These are phyloP conservation scores for Spencermartinsiella europaea DNA, from an alignment of 805 yeast species.

Conservation along the genomic window DNA sequence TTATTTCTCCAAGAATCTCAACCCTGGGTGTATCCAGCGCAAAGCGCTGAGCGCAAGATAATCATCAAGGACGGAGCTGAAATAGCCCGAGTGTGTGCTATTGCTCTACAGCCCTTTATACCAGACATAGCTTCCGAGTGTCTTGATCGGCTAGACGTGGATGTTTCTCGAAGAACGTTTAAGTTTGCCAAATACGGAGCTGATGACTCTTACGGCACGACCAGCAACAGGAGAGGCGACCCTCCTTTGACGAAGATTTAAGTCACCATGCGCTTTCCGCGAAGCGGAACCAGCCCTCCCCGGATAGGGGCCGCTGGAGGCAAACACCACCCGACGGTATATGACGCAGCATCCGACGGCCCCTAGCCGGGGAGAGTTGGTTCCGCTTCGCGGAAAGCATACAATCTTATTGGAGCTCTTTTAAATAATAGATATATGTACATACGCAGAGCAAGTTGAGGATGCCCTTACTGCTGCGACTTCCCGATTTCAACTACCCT, in stretches of 20 bases:
- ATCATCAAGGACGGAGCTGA: constrained; percentile 67
- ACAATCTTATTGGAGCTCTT: too few species aligned
- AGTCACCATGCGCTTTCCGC: too few species aligned
- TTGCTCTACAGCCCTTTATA: constrained; percentile 65
- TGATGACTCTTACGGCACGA: constrained; percentile 57
- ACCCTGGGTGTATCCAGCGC: constrained; percentile 60
- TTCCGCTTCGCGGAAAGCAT: too few species aligned
- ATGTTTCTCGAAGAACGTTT: constrained; percentile 36
- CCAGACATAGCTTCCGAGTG: constrained; percentile 57
- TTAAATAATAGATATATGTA: not conserved
- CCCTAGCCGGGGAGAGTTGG: too few species aligned
- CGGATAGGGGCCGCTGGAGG: too few species aligned
- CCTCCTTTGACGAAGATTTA: constrained; percentile 36
- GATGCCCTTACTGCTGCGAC: not conserved
- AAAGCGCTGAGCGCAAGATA: constrained; percentile 35
- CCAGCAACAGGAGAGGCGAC: constrained; percentile 48
- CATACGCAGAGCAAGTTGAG: too few species aligned
- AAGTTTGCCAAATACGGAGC: constrained; percentile 48
- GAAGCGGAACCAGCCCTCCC: too few species aligned
- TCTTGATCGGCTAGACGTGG: constrained; percentile 61
- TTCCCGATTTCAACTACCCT: constrained; percentile 38
- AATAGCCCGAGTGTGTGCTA: constrained; percentile 58
- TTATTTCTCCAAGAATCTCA: constrained; percentile 58
- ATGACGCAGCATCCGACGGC: too few species aligned
- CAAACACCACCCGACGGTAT: too few species aligned